Base-by-base conservation (phyloP, 2,329 filamentous ascomycete genomes). In the Penicillium sclerotigenum region DNA sequence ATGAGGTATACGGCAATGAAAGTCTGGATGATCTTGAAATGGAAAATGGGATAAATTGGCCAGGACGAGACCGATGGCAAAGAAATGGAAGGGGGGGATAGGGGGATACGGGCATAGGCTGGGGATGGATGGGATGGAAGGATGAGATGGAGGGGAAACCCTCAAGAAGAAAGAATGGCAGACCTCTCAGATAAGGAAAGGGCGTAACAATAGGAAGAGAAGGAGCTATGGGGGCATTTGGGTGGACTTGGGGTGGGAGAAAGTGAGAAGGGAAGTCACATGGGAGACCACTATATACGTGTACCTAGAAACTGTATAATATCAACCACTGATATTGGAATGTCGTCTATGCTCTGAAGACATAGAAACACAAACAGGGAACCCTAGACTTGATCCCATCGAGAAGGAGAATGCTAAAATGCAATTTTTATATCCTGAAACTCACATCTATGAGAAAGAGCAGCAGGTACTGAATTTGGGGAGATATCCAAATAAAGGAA, bases 91-190 rank as follows among this genome's bases (percentile, higher is more conserved):
- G 18, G 28, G 24, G 40, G 14, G 65, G 68, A 60, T 50, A 48
- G 43, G 9, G 59, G 47, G 63, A 56, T 52, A 54, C 56, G 54
- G 16, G 47, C 22, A 49, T 49, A 26, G 42, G 5, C 31, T 83
- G 80, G n/a, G 63, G 31, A 33, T 33, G 29, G 68, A 59, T 49
- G 50, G 11, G 18, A 61, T 41, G 40, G 9, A 14, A 42, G 43
- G 64, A 56, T 54, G 55, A 56, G 57, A 56, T 57, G 65, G 63
- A 60, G 20, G n/a, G 11, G 59, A 58, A 16, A 4, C 2, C 9
- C 3, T 1, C 2, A 45, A 20, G 42, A 22, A 33, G 43, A 46
- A 34, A 33, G 18, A 46, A 59, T 59, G 58, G 52, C 50, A 24
- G 20, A 34, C 1, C 14, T 24, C 10, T 10, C 8, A 4, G 33